These are phyloP conservation scores for Gloeostereum incarnatum DNA, from an alignment of 768 basidiomycete genomes.

Conservation along the genomic window DNA sequence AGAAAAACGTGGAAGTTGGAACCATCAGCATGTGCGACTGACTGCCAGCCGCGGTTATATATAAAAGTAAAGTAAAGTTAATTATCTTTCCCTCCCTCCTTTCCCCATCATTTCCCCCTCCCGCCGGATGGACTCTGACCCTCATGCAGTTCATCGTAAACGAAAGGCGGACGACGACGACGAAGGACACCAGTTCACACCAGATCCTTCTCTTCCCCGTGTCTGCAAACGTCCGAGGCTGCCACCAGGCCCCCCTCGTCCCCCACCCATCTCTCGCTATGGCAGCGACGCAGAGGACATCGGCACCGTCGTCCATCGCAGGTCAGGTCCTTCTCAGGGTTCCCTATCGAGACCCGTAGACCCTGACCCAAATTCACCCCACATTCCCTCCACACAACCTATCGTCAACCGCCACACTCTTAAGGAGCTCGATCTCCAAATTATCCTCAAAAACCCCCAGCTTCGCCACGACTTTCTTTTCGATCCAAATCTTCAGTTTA, in stretches of 20 bases:
- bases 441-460: slow-evolving; percentile 84
- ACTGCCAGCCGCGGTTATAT: no score
- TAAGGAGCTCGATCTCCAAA: slow-evolving; percentile 76
- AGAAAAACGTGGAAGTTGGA: no score
- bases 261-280: slow-evolving; percentile 20
- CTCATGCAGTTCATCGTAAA: background rate
- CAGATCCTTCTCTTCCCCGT: slow-evolving; percentile 1
- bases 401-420: slow-evolving; percentile 79
- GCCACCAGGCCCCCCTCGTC: slow-evolving; percentile 12
- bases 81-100: no score
- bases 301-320: slow-evolving; percentile 27
- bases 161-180: background rate
- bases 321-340: slow-evolving; percentile 35
- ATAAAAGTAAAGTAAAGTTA: no score
- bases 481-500: slow-evolving; percentile 76
- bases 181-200: background rate
- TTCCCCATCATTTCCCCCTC: no score
- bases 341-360: slow-evolving; percentile 22
- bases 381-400: slow-evolving; percentile 63
- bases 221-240: slow-evolving; percentile 4
- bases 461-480: slow-evolving; percentile 93
- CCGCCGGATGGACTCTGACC: no score
- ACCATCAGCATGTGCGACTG: no score
- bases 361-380: slow-evolving; percentile 34
- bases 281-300: slow-evolving; percentile 38